Conservation (phyloP, 202 grass and related monocot genomes). For the Setaria italica region DNA sequence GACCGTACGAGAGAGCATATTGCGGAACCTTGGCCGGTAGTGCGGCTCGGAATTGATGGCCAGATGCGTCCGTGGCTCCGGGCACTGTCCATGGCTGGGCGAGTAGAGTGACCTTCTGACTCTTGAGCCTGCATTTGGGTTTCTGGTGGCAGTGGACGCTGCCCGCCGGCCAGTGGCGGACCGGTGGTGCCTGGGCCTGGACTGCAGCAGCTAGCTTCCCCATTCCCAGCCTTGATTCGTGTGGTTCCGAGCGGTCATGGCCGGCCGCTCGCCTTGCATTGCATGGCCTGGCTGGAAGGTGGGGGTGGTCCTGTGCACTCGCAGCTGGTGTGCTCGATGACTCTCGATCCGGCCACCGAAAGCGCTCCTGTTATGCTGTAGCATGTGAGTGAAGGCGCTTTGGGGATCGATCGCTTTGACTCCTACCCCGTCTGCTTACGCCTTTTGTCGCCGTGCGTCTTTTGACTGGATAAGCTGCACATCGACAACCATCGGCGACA, state of each 20-base stretch:
- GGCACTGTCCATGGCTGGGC: conserved; percentile 4
- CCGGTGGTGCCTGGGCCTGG: not conserved
- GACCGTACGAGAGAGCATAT: conserved; percentile 22
- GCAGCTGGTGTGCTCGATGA: not conserved
- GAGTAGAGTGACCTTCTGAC: not conserved
- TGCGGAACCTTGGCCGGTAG: conserved; percentile 26
- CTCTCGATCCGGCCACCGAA: conserved; percentile 41
- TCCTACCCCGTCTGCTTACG: conserved; percentile 1
- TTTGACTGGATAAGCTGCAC: conserved; percentile 10
- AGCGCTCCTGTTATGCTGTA: conserved; percentile 10
- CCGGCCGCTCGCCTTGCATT: not conserved
- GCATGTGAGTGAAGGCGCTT: conserved; percentile 38
- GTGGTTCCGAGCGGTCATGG: conserved; percentile 8
- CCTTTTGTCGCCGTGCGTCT: conserved; percentile 1
- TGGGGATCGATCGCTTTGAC: conserved; percentile 45
- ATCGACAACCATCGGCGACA: not conserved
- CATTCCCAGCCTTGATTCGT: not conserved
- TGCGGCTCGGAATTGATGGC: conserved; percentile 29
- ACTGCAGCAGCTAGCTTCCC: not conserved
- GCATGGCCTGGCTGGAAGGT: not conserved
- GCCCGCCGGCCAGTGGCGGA: not conserved
- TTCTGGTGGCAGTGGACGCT: not conserved
- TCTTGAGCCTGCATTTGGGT: not conserved
- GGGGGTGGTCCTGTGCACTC: conserved; percentile 25
- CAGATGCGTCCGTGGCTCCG: not conserved